A percentile compares a stretch with the other conserved stretches of the same genome.
phyloP scores from a whole-genome alignment of 1,284 basidiomycete species.

The Peniophora sp. region DNA sequence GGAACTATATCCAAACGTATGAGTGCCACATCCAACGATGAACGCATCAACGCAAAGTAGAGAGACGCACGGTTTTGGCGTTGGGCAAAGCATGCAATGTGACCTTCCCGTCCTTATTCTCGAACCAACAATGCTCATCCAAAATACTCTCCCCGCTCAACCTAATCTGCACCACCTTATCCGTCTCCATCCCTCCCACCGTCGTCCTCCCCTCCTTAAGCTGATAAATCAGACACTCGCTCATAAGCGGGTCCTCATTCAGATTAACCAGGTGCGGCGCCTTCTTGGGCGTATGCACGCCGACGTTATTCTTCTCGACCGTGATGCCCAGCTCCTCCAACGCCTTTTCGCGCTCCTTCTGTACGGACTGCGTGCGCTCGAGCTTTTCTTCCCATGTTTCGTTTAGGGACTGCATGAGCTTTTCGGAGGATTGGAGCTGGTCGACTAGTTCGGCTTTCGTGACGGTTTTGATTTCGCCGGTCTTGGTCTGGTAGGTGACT shows the following conservation, averaged over 20 bases:
- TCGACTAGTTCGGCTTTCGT: slow-evolving; percentile 96
- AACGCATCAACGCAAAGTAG: neutral
- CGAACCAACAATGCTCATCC: slow-evolving; percentile 89
- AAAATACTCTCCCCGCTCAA: slow-evolving; percentile 90
- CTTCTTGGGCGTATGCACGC: slow-evolving; percentile 99
- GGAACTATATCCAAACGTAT: slow-evolving; percentile 45
- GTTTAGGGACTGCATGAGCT: slow-evolving; percentile 92
- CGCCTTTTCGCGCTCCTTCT: slow-evolving; percentile 94
- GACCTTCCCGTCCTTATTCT: slow-evolving; percentile 82
- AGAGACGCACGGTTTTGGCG: slow-evolving; percentile 70
- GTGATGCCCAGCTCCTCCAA: slow-evolving; percentile 96
- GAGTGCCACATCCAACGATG: slow-evolving; percentile 3
- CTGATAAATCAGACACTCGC: slow-evolving; percentile 91
- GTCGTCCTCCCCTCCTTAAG: slow-evolving; percentile 84
- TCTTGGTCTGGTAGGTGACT: slow-evolving; percentile 90
- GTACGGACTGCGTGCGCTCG: slow-evolving; percentile 86
- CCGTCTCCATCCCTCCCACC: slow-evolving; percentile 76
- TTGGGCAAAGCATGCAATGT: slow-evolving; percentile 71
- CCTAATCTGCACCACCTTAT: slow-evolving; percentile 80
- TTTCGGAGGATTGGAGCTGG: slow-evolving; percentile 93
- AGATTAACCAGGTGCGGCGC: slow-evolving; percentile 94
- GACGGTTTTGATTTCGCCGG: slow-evolving; percentile 91
- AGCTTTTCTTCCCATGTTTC: slow-evolving; percentile 99
- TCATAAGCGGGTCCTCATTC: slow-evolving; percentile 90
- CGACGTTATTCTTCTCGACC: slow-evolving; percentile 92